A percentile compares a stretch with the other conserved stretches of the same genome.
These are phyloP conservation scores for Thalassiosira livingstoniorum DNA, from an alignment of 352 stramenopile genomes.

Conservation along the genomic window DNA sequence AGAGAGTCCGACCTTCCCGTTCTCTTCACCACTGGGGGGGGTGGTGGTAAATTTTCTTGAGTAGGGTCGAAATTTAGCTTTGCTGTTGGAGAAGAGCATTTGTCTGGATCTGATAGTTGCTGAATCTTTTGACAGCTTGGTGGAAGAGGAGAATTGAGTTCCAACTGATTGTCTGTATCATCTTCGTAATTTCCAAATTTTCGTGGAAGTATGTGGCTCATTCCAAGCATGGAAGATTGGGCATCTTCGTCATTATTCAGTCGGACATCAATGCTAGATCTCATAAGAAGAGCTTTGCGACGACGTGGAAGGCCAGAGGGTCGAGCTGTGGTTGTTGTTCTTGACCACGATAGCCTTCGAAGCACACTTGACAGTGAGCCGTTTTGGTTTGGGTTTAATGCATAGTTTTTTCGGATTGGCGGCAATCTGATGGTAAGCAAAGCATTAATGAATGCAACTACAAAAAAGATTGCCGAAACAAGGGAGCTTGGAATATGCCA, in stretches of 20 bases:
- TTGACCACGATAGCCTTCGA: background rate
- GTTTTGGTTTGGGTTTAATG: background rate
- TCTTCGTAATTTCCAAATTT: background rate
- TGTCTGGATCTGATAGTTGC: too few species aligned
- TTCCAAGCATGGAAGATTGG: slow-evolving; percentile 4
- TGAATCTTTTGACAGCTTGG: too few species aligned
- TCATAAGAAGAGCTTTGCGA: background rate
- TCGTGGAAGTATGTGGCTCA: background rate
- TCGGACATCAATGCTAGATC: background rate
- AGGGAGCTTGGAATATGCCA: background rate
- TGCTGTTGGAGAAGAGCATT: too few species aligned
- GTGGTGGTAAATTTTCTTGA: too few species aligned
- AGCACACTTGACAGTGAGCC: background rate
- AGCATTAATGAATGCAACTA: background rate
- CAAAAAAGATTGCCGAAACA: slow-evolving; percentile 6
- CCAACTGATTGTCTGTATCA: too few species aligned
- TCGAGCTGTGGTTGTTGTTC: background rate
- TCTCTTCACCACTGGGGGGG: too few species aligned
- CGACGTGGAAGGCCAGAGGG: too few species aligned
- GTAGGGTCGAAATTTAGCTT: too few species aligned
- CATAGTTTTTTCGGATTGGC: background rate
- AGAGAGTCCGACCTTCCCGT: too few species aligned
- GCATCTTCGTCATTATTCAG: background rate
- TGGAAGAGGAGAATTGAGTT: too few species aligned
- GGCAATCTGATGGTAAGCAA: slow-evolving; percentile 4